phyloP scores from a whole-genome alignment of 345 rosid genomes.

The Cardamine resedifolia region DNA sequence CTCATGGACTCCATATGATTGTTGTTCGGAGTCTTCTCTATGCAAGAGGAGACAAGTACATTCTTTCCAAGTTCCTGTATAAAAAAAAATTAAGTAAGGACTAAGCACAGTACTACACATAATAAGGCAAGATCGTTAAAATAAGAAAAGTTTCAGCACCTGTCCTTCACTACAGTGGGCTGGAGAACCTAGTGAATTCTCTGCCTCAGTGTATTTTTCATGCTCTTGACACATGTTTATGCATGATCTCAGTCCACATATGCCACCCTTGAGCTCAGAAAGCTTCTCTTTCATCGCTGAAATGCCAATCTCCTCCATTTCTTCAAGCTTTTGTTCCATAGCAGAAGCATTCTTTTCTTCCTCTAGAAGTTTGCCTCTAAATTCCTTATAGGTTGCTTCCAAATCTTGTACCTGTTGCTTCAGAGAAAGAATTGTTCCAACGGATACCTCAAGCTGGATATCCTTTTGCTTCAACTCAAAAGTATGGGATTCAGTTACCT shows the following conservation, averaged over 20 bases:
- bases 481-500: slow-evolving; percentile 43
- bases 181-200: slow-evolving; percentile 33
- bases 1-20: slow-evolving; percentile 31
- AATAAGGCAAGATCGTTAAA: slow-evolving; percentile 3
- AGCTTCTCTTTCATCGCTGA: slow-evolving; percentile 57
- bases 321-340: slow-evolving; percentile 58
- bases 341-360: slow-evolving; percentile 50
- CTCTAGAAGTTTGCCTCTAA: slow-evolving; percentile 48
- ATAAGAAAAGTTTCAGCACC: slow-evolving; percentile 50
- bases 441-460: slow-evolving; percentile 45
- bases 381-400: slow-evolving; percentile 48
- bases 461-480: slow-evolving; percentile 54
- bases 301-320: slow-evolving; percentile 57
- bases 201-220: slow-evolving; percentile 37
- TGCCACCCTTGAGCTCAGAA: slow-evolving; percentile 58
- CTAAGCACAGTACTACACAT: slow-evolving; percentile 11
- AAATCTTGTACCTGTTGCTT: slow-evolving; percentile 45
- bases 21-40: slow-evolving; percentile 39
- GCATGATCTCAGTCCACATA: slow-evolving; percentile 59
- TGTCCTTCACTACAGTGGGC: slow-evolving; percentile 37
- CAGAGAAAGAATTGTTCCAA: slow-evolving; percentile 46
- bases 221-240: slow-evolving; percentile 45
- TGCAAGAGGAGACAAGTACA: slow-evolving; percentile 34
- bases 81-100: neutral
- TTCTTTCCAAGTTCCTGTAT: slow-evolving; percentile 38